A percentile compares a stretch with the other conserved stretches of the same genome.
Evolutionary conservation across 371 early-diverging fungal species (phyloP).

Genomic region (Mucor indicus): DNA sequence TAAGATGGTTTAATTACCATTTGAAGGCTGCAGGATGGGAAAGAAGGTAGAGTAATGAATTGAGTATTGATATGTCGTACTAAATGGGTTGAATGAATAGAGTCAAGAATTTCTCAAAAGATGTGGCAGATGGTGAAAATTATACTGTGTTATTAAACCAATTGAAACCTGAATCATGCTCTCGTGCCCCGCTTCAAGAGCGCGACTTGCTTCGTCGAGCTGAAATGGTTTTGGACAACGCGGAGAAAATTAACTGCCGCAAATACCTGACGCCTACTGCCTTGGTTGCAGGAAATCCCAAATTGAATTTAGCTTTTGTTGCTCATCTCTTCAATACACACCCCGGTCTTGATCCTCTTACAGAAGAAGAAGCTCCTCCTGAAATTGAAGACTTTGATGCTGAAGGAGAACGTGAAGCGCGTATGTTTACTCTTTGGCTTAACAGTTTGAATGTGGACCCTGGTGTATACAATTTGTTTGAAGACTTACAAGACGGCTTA

Average conservation of each 20-base stretch:
- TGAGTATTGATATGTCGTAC: too few relatives aligned
- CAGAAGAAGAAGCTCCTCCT: constrained; percentile 84
- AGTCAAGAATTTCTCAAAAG: constrained; percentile 88
- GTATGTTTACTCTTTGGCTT: constrained; percentile 74
- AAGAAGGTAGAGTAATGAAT: constrained; percentile 57
- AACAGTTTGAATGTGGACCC: constrained; percentile 92
- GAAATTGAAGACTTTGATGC: constrained; percentile 87
- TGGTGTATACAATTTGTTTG: constrained; percentile 83
- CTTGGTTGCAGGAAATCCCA: constrained; percentile 90
- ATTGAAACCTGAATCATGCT: constrained; percentile 79
- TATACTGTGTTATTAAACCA: constrained; percentile 93
- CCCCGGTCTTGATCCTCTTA: constrained; percentile 87
- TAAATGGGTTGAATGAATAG: too few relatives aligned
- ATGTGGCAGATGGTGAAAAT: constrained; percentile 93
- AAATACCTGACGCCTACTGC: constrained; percentile 93
- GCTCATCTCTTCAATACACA: constrained; percentile 94
- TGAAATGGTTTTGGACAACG: constrained; percentile 84
- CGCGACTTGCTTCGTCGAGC: constrained; percentile 78
- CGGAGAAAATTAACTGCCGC: constrained; percentile 89
- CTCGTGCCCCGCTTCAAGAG: too few relatives aligned
- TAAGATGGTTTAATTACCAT: constrained; percentile 96
- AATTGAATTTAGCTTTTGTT: constrained; percentile 94
- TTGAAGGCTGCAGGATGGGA: constrained; percentile 84
- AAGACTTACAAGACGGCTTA: constrained; percentile 73
- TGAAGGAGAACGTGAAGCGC: constrained; percentile 92